phyloP scores from a whole-genome alignment of 176 grass and related monocot genomes.

The Canna indica region DNA sequence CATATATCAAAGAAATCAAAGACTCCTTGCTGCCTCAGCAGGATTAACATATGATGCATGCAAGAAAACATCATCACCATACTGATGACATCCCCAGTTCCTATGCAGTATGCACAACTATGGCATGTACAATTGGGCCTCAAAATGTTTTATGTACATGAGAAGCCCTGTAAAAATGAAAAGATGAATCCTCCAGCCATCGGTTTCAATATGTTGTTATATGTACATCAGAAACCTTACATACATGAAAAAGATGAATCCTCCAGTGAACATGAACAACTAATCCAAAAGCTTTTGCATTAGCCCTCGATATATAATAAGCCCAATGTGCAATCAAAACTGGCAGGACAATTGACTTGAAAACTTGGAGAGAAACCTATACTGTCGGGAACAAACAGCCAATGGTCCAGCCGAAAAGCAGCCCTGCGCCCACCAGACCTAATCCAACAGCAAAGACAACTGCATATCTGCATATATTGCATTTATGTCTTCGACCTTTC shows the following conservation, averaged over 20 bases:
- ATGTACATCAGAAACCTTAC: neutral
- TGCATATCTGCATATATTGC: constrained; percentile 24
- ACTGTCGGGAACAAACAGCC: constrained; percentile 57
- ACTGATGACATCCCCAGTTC: too few species aligned
- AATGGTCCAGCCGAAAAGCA: constrained; percentile 86
- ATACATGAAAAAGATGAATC: neutral
- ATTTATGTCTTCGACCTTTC: constrained; percentile 32
- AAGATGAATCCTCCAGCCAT: too few species aligned
- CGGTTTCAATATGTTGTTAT: too few species aligned
- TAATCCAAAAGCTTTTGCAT: neutral
- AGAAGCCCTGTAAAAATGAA: too few species aligned
- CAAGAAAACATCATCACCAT: too few species aligned
- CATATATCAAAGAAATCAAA: too few species aligned
- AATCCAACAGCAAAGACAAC: constrained; percentile 61
- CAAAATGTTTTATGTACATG: neutral
- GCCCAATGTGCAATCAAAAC: neutral
- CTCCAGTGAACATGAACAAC: neutral
- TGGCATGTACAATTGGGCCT: neutral
- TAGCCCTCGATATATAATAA: neutral
- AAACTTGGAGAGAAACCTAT: constrained; percentile 9
- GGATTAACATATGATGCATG: too few species aligned
- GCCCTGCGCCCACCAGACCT: constrained; percentile 58
- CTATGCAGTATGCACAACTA: neutral
- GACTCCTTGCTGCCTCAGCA: too few species aligned
- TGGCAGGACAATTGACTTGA: too few species aligned